Evolutionary conservation across 139 green algal species (phyloP), one percentile per base, ranked within the genome.

Genomic region (Edaphochlamys debaryana): DNA sequence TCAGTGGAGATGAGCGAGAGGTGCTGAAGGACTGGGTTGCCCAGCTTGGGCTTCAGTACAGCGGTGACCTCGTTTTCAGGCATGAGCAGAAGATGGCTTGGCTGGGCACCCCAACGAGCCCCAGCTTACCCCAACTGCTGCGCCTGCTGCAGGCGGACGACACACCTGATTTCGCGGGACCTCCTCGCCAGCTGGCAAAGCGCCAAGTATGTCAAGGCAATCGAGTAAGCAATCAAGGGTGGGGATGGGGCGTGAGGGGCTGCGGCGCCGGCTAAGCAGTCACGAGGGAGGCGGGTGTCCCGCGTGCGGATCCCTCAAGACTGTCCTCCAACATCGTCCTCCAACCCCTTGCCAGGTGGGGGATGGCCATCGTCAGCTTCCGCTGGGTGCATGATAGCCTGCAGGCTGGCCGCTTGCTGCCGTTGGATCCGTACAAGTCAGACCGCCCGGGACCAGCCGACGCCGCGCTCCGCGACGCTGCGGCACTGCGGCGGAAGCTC

Each of bases 321-420:
- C 17, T 62, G 17, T 30, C 52, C 9, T 30, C 13, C 7, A 4
- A 20, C 15, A 62, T 6, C 17, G 4, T n/a, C 20, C 4, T 25
- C 17, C 17, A 6, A 6, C 13, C 17, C 52, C 15, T 62, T 15
- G 52, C n/a, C n/a, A n/a, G 17, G 4, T 30, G 15, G 52, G 52
- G 52, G 4, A 20, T 62, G 52, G 9, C 17, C 52, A 29, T 62
- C 17, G 52, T 25, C 17, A 30, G 15, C 20, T 25, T 25, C 20
- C 17, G 52, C 52, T 62, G 76, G 76, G 23, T 82, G 0, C 73
- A 73, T 8, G 76, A 82, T n/a, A 67, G 42, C 4, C 23, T 82
- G 20, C n/a, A 67, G 2, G 76, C 76, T 3, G 63, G 76, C 32
- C n/a, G n/a, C 20, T 22, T 82, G 0, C 45, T 82, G 8, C 42